Evolutionary conservation across 2,329 filamentous ascomycete genomes (phyloP), one percentile per base, ranked within the genome.

Genomic region (Paraphoma sp.): DNA sequence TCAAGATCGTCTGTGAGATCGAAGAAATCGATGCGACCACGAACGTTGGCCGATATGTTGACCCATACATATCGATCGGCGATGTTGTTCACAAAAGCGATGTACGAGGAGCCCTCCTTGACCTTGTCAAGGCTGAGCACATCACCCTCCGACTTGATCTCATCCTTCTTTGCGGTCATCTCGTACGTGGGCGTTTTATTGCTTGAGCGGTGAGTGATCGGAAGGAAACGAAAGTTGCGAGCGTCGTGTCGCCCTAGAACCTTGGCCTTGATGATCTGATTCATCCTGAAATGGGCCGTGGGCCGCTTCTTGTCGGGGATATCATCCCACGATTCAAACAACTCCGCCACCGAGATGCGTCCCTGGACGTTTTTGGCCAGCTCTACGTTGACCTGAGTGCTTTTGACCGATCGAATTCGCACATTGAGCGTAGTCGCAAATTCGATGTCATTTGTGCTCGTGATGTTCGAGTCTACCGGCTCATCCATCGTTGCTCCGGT

Each of bases 61-160:
- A 96, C 89, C 94, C 95, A 98, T 18, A 97, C 83, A 70, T 86
- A 91, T 62, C 91, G 88, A 29, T 91, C 84, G 18, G 86, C 86
- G 59, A 94, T 83, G 71, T 97, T 98, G 82, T 98, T 99, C 72
- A 99, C 87, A 71, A 94, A 98, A 1, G 90, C 93, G 48, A 96
- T 77, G 76, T 91, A 87, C 2, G 84, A 86, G 16, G 89, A 88
- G 16, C 90, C 93, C 48, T 86, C 80, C 67, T 89, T 83, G 59
- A 99, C 80, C 57, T 91, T 86, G 28, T 91, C 87, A 31, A 97
- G 80, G 7, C 87, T 87, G 45, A 97, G 80, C 1, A 88, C 80
- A 51, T 87, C 82, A 41, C 88, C 75, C 56, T 90, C 85, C 54
- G 73, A 75, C n/a, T 79, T 74, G 44, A 80, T 63, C 40, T 84